Base-by-base conservation (phyloP, 306 rosid species). In the Sicyos edulis region DNA sequence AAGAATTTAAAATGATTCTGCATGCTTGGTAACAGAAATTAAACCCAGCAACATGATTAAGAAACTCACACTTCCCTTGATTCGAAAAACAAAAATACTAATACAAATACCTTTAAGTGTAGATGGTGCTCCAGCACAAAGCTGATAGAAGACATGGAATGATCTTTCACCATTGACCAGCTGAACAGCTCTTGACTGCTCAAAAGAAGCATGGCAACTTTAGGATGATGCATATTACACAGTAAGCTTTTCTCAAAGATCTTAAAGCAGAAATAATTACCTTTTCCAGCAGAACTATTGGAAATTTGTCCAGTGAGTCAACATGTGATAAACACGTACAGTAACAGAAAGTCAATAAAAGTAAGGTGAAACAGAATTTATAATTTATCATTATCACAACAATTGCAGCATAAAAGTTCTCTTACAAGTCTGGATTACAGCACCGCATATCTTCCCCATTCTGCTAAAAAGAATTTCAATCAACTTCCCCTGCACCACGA, bases 101-200 rank as follows among this genome's bases (percentile, higher is more conserved):
- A 50, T 53, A 60, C 70, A 59, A 52, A 52, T 76, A 93, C 99
- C 99, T 95, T 82, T 91, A 71, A 95, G 87, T 53, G 54, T 75
- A 51, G 88, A 72, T 49, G 97, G 80, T 71, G 96, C 86, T 52
- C 97, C 96, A 76, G 91, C 95, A 83, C 97, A 91, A 73, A 95
- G 95, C 84, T 95, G 99, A 78, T 95, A 95, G 77, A 95, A 95
- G 82, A 95, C 75, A 69, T 95, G 95, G 81, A 86, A 95, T 4
- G 97, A 89, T 78, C 99, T 82, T 84, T 95, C 97, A 2, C 86
- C 92, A 59, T 44, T 52, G 74, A 82, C 86, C 77, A 89, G 77
- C 82, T 85, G 91, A 79, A 88, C 91, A 58, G 91, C 97, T 85
- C 99, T 86, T 65, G 99, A 89, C 99, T 95, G 92, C 80, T 74